Evolutionary conservation across 805 yeast genomes (phyloP), one percentile per base, ranked within the genome.

Genomic region (Candida cerambycidarum): DNA sequence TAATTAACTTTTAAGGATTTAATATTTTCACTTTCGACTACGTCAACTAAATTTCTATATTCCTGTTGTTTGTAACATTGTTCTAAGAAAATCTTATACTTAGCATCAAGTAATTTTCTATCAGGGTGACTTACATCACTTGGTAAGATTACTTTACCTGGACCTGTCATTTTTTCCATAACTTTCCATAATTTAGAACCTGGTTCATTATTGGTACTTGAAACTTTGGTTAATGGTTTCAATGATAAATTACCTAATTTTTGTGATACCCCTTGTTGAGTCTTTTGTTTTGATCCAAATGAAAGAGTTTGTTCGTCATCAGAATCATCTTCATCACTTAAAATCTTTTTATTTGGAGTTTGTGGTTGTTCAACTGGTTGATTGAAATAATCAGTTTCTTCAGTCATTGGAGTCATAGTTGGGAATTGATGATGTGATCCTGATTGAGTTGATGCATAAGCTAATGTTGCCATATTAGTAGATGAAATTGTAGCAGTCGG

Each of bases 61-160:
- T 73, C 79, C 55, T 76, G 83, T 65, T 93, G 98, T 21, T 84
- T 76, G 52, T 71, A 78, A 34, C 95, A 89, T 79, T 88, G 93
- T 57, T 92, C 97, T 43, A 88, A 69, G 75, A 89, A 89, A 33
- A 92, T 79, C 63, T 80, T 77, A 71, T 89, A 93, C 66, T 93
- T 93, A 30, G 83, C 85, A 46, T 77, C 68, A 60, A 93, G 74
- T 46, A 93, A 71, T 52, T 73, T 70, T 55, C 89, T 74, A 62
- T 88, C 95, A 0, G 86, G 80, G 45, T 78, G 76, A 33, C 65
- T 64, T 13, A 58, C 65, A 3, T 76, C 62, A 17, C 79, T 65
- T 3, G 99, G 98, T 49, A 70, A 63, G 30, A 93, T 85, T 10
- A 83, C 89, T 51, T 75, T 75, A 34, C 97, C 98, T 16, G 83